These are phyloP conservation scores for Aspergillus ellipticus DNA, from an alignment of 495 filamentous ascomycete genomes.

Conservation along the genomic window DNA sequence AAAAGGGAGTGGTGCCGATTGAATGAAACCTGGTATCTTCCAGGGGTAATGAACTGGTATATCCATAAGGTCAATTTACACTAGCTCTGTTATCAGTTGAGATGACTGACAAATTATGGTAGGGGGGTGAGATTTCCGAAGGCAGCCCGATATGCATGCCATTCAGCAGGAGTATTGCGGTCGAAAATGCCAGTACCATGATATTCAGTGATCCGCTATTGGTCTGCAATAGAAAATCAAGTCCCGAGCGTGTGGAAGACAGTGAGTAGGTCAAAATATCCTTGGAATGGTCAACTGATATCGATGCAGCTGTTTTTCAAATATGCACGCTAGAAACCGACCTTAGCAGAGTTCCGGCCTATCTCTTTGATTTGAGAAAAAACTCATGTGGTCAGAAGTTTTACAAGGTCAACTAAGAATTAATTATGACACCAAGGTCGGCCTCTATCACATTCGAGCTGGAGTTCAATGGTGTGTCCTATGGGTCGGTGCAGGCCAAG, in stretches of 20 bases:
- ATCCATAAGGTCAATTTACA: constrained; percentile 22
- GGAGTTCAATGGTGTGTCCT: constrained; percentile 18
- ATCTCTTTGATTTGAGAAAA: constrained; percentile 5
- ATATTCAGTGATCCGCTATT: no score
- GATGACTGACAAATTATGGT: background rate
- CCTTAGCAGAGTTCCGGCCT: constrained; percentile 16
- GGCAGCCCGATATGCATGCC: no score
- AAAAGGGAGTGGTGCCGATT: constrained; percentile 3
- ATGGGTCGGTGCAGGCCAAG: constrained; percentile 12
- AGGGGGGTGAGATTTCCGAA: constrained; percentile 3
- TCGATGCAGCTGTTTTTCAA: constrained; percentile 2
- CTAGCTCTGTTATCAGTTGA: background rate
- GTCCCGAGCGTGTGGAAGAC: background rate
- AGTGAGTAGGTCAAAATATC: background rate
- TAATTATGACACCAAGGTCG: constrained; percentile 19
- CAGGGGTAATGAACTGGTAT: constrained; percentile 25
- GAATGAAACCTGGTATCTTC: constrained; percentile 16
- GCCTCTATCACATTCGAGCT: constrained; percentile 20
- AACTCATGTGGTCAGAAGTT: constrained; percentile 16
- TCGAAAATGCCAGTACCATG: no score
- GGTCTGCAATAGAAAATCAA: no score
- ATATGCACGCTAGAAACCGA: constrained; percentile 18
- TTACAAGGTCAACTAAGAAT: constrained; percentile 12
- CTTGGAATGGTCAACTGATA: background rate
- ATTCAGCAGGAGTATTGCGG: no score